Conservation (phyloP, 2,329 filamentous ascomycete species). For the Rutstroemia sp. region DNA sequence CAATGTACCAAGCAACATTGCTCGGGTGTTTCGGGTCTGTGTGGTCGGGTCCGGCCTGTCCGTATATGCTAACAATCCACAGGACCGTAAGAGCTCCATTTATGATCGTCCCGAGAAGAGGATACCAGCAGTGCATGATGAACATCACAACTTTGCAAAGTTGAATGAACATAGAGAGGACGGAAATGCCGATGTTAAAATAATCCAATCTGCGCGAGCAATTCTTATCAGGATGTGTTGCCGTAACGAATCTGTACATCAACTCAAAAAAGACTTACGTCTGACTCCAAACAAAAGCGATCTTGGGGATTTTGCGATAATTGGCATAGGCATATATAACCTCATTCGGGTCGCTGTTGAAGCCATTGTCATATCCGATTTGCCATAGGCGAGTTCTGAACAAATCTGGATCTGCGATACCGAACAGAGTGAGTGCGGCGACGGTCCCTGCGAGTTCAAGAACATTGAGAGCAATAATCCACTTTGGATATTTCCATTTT, state of each 20-base stretch:
- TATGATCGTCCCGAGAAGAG: conserved; percentile 52
- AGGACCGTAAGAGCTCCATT: conserved; percentile 52
- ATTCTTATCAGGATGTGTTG: not conserved
- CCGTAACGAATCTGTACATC: not conserved
- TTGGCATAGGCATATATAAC: conserved; percentile 70
- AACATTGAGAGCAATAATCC: conserved; percentile 48
- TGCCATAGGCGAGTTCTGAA: conserved; percentile 68
- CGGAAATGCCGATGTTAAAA: conserved; percentile 69
- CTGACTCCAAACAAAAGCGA: conserved; percentile 66
- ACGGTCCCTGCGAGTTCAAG: conserved; percentile 60
- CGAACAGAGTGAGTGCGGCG: conserved; percentile 61
- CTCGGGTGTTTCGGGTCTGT: conserved; percentile 56
- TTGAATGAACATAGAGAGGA: conserved; percentile 69
- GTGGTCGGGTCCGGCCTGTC: conserved; percentile 67
- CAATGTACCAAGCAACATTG: conserved; percentile 66
- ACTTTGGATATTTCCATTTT: conserved; percentile 40
- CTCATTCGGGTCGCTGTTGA: conserved; percentile 66
- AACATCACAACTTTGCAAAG: conserved; percentile 62
- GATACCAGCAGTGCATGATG: conserved; percentile 65
- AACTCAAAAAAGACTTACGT: conserved; percentile 45
- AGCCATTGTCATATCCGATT: conserved; percentile 61
- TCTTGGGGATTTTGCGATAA: conserved; percentile 50
- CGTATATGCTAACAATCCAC: conserved; percentile 59
- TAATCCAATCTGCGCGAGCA: conserved; percentile 55
- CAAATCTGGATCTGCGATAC: conserved; percentile 64